These are phyloP conservation scores for Oenanthe sinensis DNA, from an alignment of 129 eudicot genomes.

Conservation along the genomic window DNA sequence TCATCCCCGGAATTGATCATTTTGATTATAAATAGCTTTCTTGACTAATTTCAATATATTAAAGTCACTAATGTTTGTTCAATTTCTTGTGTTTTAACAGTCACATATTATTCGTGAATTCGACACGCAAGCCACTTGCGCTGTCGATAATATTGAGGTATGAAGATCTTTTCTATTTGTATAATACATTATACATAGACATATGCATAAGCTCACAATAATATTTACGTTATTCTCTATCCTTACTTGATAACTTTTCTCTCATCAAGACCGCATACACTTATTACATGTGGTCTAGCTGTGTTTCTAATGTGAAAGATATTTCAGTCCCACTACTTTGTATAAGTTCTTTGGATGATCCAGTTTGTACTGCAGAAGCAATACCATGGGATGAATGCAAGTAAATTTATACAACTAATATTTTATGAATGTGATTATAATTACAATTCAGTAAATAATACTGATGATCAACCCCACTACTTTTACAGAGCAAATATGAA, in stretches of 20 bases:
- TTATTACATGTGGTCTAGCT: conserved; percentile 12
- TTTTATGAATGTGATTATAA: neutral
- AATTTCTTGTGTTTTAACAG: neutral
- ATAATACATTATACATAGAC: neutral
- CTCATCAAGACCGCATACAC: conserved; percentile 7
- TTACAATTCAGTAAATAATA: too few relatives aligned
- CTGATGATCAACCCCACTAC: neutral
- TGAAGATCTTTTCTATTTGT: neutral
- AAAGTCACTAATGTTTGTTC: neutral
- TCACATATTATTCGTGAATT: neutral
- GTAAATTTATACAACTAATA: conserved; percentile 18
- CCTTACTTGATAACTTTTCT: neutral
- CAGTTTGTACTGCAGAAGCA: conserved; percentile 11
- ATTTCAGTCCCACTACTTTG: conserved; percentile 8
- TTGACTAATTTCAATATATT: too few relatives aligned
- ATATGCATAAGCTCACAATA: neutral
- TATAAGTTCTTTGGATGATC: conserved; percentile 12
- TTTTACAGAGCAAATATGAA: conserved; percentile 60
- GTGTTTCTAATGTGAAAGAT: conserved; percentile 6
- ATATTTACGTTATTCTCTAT: neutral
- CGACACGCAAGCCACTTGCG: neutral
- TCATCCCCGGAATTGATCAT: neutral
- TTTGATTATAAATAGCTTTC: too few relatives aligned
- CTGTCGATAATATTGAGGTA: conserved; percentile 4
- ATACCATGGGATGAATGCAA: conserved; percentile 86